Percentiles rank a stretch among this genome's conserved stretches.
phyloP scores from a whole-genome alignment of 164 flowering plant genomes.

The Vitis vinifera region ASM3070453v1 NC_081807.1:1979001-1979500 shows the following conservation, averaged over 20 bases:
- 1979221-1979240: slow-evolving; percentile 53
- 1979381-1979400: too few relatives aligned
- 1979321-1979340: slow-evolving; percentile 57
- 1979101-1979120: background rate
- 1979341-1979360: background rate
- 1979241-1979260: slow-evolving; percentile 79
- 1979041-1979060: too few relatives aligned
- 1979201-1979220: background rate
- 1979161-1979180: background rate
- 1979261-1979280: slow-evolving; percentile 94
- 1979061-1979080: too few relatives aligned
- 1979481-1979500: background rate
- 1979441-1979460: background rate
- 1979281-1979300: slow-evolving; percentile 91
- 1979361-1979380: background rate
- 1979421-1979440: background rate
- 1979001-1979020: background rate
- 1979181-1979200: too few relatives aligned
- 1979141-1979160: background rate
- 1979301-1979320: slow-evolving; percentile 98
- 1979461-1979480: background rate
- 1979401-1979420: background rate
- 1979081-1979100: background rate
- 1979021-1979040: too few relatives aligned
- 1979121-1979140: too few relatives aligned